These are phyloP conservation scores for Parathielavia hyrcaniae DNA, from an alignment of 495 filamentous ascomycete species.

Conservation along the genomic window DNA sequence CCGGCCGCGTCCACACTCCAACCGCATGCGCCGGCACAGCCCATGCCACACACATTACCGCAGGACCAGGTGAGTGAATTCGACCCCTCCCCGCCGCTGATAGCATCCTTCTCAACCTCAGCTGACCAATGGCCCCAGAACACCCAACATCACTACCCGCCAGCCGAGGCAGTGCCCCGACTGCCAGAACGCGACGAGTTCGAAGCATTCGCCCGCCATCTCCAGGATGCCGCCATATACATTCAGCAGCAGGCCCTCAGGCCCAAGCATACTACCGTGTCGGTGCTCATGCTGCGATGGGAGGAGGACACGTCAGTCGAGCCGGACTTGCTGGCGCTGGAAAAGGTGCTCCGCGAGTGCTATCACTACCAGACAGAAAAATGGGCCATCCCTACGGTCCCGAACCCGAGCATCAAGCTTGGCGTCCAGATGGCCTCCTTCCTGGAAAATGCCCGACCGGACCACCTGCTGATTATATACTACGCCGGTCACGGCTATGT, in stretches of 20 bases:
- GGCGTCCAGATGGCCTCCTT: conserved; percentile 47
- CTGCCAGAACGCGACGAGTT: conserved; percentile 47
- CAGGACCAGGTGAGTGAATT: conserved; percentile 28
- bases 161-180: conserved; percentile 22
- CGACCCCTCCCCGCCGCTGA: not conserved
- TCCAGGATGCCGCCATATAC: conserved; percentile 53
- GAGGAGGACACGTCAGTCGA: conserved; percentile 49
- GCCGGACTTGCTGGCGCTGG: conserved; percentile 42
- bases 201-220: conserved; percentile 52
- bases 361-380: conserved; percentile 50
- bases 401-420: conserved; percentile 49
- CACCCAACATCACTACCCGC: conserved; percentile 23
- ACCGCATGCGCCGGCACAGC: conserved; percentile 24
- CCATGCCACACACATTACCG: conserved; percentile 22
- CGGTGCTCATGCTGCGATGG: conserved; percentile 50
- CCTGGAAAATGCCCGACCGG: conserved; percentile 46
- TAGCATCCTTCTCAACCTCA: conserved; percentile 1
- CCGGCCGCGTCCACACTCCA: conserved; percentile 16
- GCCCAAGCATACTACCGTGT: conserved; percentile 46
- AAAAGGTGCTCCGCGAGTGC: conserved; percentile 47
- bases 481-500: conserved; percentile 51
- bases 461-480: conserved; percentile 52
- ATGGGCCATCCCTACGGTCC: conserved; percentile 47
- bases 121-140: conserved; percentile 20
- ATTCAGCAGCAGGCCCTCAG: conserved; percentile 49